Percentiles rank a stretch among this genome's conserved stretches.
These are phyloP conservation scores for bread wheat (Triticum aestivum) DNA, from an alignment of 176 grass and related monocot species.

Conservation along the genomic window IWGSC_CS_RefSeq_v2.1 NC_057805.1:475997981-475998480, in stretches of 20 bases:
- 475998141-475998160: constrained; percentile 80
- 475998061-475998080: constrained; percentile 87
- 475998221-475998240: background rate
- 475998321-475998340: background rate
- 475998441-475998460: background rate
- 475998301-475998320: background rate
- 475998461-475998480: background rate
- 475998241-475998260: background rate
- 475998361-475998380: constrained; percentile 2
- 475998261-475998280: background rate
- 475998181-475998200: background rate
- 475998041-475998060: constrained; percentile 70
- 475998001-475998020: constrained; percentile 22
- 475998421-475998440: background rate
- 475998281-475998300: background rate
- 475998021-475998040: constrained; percentile 24
- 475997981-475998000: constrained; percentile 2
- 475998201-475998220: background rate
- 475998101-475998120: constrained; percentile 86
- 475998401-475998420: background rate
- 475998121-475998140: constrained; percentile 87
- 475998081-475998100: constrained; percentile 83
- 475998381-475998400: background rate
- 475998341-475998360: constrained; percentile 12
- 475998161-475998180: constrained; percentile 32